Base-by-base conservation (phyloP, 331 rosid genomes). In the Cydonia oblonga region DNA sequence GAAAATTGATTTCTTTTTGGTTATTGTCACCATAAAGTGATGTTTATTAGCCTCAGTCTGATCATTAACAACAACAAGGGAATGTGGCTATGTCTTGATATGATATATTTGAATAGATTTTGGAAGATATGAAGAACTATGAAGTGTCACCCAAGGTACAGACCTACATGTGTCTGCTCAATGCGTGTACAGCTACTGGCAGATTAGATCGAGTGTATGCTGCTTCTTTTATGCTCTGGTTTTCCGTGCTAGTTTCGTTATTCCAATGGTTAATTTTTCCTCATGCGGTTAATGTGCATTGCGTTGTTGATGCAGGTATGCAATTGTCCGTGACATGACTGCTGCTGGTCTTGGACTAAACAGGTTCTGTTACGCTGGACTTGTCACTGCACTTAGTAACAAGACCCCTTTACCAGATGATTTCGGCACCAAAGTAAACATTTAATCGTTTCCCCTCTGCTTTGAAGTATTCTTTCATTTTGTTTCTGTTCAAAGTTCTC, bases 331-430 rank as follows among this genome's bases (percentile, higher is more conserved):
- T 63, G 99, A 95, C 83, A 95, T 91, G 97, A 89, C 92, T 70
- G 89, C 99, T 70, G 97, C 97, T 71, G 99, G 99, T 77, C 90
- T 95, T 72, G 99, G 96, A 69, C 80, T 91, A 79, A 90, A 91
- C 85, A 88, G 87, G 84, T 95, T 78, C 81, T 95, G 96, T 80
- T 95, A 95, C 64, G 88, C 96, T 19, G 99, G 96, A 67, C 96
- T 95, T 74, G 88, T 95, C 53, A 20, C 89, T 75, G 97, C 96
- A 35, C 89, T 86, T 77, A 86, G 70, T 86, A 95, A 89, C 78
- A 89, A 86, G 63, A 83, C 69, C 42, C 98, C 96, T 26, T 58
- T 85, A 32, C 72, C 93, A n/a, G 96, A 88, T 77, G 98, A 95
- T 79, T 95, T 91, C 76, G 86, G 84, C 70, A 71, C 90, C 73